Base-by-base conservation (phyloP, 2,329 filamentous ascomycete genomes). In the Hypomyces perniciosus region DNA sequence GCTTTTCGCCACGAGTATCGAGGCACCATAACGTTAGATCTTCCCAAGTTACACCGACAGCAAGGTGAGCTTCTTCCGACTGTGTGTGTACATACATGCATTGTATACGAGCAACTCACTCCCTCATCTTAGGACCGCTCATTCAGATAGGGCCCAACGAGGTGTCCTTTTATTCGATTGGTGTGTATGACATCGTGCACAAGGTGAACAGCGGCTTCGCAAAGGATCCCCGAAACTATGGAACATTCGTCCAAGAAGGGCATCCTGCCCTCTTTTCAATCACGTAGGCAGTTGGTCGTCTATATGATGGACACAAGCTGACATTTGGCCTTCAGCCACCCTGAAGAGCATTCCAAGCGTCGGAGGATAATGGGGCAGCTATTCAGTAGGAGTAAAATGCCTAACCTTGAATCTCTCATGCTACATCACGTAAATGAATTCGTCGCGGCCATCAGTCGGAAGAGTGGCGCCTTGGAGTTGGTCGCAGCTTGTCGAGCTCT, bases 361-460 rank as follows among this genome's bases (percentile, higher is more conserved):
- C 55, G 63, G 42, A 60, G 62, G 10, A 53, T 65, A 3, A 62
- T 65, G 56, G 62, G 60, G 1, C 62, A 63, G 27, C 30, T 65
- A 0, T 65, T 61, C 42, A 64, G 56, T 20, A 50, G 59, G 20
- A 63, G 54, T 7, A 65, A 63, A 30, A 57, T 65, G 6, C 42
- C 52, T 0, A 56, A 60, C 9, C 41, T 64, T 1, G 61, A 64
- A 48, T 51, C 48, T 0, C 49, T 64, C 1, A 64, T 65, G 48
- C 9, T 55, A 1, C 48, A 57, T 29, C 58, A 64, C 10, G 46
- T 62, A 4, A 20, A 54, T 1, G 30, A 37, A 3, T 62, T 64
- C n/a, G 35, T 59, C 2, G 9, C 40, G 6, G 7, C 13, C 9
- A 35, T 55, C n/a, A 38, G 35, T 12, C n/a, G 8, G 6, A 30